phyloP scores from a whole-genome alignment of 139 green algal genomes.

The Chlorella sp. region DNA sequence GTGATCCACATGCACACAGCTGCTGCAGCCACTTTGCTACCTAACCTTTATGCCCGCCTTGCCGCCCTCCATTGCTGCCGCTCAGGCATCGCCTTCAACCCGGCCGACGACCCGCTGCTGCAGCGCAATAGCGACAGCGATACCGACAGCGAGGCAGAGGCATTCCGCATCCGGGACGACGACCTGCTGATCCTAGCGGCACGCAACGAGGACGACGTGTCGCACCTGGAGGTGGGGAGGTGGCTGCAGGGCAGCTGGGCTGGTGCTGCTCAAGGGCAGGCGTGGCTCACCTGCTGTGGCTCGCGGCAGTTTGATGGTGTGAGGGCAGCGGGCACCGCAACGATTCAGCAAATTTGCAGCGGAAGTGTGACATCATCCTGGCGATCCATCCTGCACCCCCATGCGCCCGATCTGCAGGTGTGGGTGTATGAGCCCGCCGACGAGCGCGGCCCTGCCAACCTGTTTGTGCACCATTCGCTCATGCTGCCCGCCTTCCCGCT shows the following conservation, averaged over 20 bases:
- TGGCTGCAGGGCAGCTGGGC: no score
- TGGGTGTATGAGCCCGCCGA: conserved; percentile 95
- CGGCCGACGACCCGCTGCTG: conserved; percentile 47
- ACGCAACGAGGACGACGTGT: conserved; percentile 94
- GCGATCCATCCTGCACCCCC: no score
- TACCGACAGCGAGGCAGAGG: conserved; percentile 69
- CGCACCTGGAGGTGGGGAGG: conserved; percentile 80
- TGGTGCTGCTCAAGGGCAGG: no score
- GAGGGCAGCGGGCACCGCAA: no score
- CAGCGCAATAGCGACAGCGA: background rate
- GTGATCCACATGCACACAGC: no score
- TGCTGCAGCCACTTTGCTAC: background rate
- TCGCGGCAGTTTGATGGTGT: no score
- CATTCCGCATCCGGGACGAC: conserved; percentile 61
- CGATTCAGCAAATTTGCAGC: no score
- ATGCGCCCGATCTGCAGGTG: conserved; percentile 68
- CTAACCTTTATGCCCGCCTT: background rate
- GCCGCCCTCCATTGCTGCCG: background rate
- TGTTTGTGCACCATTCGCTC: conserved; percentile 98
- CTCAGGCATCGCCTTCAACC: conserved; percentile 62
- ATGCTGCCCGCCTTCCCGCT: conserved; percentile 96
- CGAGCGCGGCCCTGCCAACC: conserved; percentile 67
- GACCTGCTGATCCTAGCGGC: conserved; percentile 94
- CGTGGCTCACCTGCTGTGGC: no score
- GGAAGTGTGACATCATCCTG: no score